Conservation (phyloP, 1,139 yeast species). For the Hanseniaspora sp. region DNA sequence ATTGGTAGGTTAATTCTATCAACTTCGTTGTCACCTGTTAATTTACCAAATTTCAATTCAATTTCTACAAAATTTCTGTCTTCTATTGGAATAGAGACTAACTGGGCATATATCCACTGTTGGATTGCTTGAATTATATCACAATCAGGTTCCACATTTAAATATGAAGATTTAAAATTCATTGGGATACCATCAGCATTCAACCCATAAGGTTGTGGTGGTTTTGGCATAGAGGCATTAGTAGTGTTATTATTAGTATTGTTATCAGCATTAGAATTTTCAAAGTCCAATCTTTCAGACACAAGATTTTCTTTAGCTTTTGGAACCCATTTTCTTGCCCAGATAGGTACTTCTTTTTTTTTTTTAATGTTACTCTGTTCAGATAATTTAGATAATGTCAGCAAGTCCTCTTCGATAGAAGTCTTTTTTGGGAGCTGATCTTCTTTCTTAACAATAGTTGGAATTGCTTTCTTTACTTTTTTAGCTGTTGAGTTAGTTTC, state of each 20-base stretch:
- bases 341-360: slow-evolving; percentile 58
- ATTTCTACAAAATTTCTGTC: slow-evolving; percentile 58
- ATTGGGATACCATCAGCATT: slow-evolving; percentile 9
- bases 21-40: slow-evolving; percentile 56
- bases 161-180: slow-evolving; percentile 37
- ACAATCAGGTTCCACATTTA: slow-evolving; percentile 70
- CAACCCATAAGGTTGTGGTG: background rate
- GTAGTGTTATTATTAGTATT: background rate
- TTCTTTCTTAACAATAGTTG: background rate
- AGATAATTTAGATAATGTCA: slow-evolving; percentile 23
- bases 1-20: slow-evolving; percentile 59
- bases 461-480: background rate
- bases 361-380: slow-evolving; percentile 41
- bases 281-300: background rate
- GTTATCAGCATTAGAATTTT: background rate
- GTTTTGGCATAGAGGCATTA: background rate
- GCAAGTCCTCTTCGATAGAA: slow-evolving; percentile 2
- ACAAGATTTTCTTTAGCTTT: slow-evolving; percentile 27
- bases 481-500: background rate
- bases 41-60: slow-evolving; percentile 71
- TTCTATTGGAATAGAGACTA: slow-evolving; percentile 50
- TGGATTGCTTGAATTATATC: slow-evolving; percentile 73
- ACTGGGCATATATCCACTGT: slow-evolving; percentile 79
- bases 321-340: slow-evolving; percentile 73
- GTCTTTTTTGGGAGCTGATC: background rate